These are phyloP conservation scores for Petrea volubilis DNA, from an alignment of 257 asterid species.

Conservation along the genomic window DNA sequence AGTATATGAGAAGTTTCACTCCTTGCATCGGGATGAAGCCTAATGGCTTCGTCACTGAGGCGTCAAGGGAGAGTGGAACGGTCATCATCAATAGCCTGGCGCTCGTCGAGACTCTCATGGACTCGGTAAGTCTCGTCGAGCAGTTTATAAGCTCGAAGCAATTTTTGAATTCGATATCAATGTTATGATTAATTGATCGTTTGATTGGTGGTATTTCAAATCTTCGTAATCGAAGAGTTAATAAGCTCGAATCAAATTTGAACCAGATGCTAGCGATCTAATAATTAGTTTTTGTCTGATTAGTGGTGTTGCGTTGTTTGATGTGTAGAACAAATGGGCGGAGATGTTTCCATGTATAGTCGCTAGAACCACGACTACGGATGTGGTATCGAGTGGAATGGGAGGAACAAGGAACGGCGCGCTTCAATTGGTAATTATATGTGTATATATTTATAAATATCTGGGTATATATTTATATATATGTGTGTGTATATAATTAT, in stretches of 20 bases:
- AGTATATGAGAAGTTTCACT: constrained; percentile 40
- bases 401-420: constrained; percentile 78
- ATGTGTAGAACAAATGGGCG: constrained; percentile 56
- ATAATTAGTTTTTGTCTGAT: too few relatives aligned
- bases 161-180: background rate
- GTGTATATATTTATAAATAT: too few relatives aligned
- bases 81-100: constrained; percentile 54
- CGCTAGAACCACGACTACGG: constrained; percentile 54
- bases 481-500: too few relatives aligned
- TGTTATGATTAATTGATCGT: too few relatives aligned
- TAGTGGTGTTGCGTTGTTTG: background rate
- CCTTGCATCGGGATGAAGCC: constrained; percentile 53
- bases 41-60: constrained; percentile 47
- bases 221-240: too few relatives aligned
- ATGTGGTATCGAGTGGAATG: constrained; percentile 67
- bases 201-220: too few relatives aligned
- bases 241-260: too few relatives aligned
- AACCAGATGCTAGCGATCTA: too few relatives aligned
- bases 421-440: constrained; percentile 84
- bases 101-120: constrained; percentile 60
- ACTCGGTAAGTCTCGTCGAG: constrained; percentile 43
- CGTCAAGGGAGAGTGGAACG: constrained; percentile 49
- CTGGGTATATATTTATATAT: too few relatives aligned
- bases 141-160: background rate
- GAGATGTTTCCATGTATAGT: constrained; percentile 75